Evolutionary conservation across 1,284 basidiomycete genomes (phyloP).

Genomic region (Laetiporus sulphureus): DNA sequence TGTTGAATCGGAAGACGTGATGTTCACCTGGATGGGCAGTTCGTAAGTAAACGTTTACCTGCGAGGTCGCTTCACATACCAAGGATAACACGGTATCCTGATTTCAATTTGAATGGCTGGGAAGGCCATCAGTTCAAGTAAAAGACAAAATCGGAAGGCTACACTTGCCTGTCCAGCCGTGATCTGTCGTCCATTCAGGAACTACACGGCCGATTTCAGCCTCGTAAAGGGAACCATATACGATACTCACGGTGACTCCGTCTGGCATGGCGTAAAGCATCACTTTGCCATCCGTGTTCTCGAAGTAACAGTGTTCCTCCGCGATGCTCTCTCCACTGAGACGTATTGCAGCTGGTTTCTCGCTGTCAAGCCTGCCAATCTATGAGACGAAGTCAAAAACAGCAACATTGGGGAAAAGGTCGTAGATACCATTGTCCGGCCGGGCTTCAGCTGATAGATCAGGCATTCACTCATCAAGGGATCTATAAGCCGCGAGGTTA

Average conservation of each 20-base stretch:
- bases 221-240: conserved; percentile 4
- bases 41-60: background rate
- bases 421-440: conserved; percentile 64
- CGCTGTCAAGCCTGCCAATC: conserved; percentile 80
- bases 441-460: conserved; percentile 92
- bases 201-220: conserved; percentile 36
- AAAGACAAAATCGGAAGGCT: conserved; percentile 1
- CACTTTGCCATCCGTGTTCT: conserved; percentile 83
- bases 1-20: conserved; percentile 97
- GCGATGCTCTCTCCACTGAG: conserved; percentile 90
- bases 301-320: conserved; percentile 89
- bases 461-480: conserved; percentile 89
- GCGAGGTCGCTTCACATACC: conserved; percentile 37
- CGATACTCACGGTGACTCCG: conserved; percentile 73
- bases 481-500: conserved; percentile 39
- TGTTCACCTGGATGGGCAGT: conserved; percentile 65
- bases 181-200: conserved; percentile 90
- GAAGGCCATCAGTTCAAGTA: conserved; percentile 7
- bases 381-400: conserved; percentile 23
- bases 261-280: conserved; percentile 72
- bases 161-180: conserved; percentile 58
- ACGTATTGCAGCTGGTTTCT: conserved; percentile 81
- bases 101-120: conserved; percentile 76
- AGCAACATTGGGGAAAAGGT: conserved; percentile 9
- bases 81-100: conserved; percentile 94